Evolutionary conservation across 2,329 filamentous ascomycete genomes (phyloP).

Genomic region (Xylariaceae sp.): DNA sequence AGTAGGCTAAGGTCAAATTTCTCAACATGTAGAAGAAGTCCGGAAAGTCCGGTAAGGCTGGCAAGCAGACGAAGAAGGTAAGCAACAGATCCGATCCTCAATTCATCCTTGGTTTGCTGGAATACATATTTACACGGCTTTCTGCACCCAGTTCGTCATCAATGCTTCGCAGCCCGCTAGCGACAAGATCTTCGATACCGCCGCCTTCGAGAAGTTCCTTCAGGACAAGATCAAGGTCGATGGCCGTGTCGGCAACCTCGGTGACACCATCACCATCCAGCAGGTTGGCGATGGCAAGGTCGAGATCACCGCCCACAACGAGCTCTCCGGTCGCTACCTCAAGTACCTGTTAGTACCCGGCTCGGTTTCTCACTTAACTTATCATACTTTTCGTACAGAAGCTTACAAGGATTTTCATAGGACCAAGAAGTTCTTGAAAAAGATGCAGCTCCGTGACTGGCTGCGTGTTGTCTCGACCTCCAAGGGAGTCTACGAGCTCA

Average conservation of each 20-base stretch:
- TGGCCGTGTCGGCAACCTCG: slow-evolving; percentile 96
- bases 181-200: slow-evolving; percentile 99
- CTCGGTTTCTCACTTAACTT: neutral
- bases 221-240: slow-evolving; percentile 99
- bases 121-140: neutral
- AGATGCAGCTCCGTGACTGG: slow-evolving; percentile 99
- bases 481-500: slow-evolving; percentile 98
- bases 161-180: slow-evolving; percentile 96
- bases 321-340: slow-evolving; percentile 98
- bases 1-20: slow-evolving; percentile 91
- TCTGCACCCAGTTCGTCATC: slow-evolving; percentile 91
- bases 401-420: slow-evolving; percentile 50
- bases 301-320: slow-evolving; percentile 95
- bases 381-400: neutral
- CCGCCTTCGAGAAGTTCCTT: slow-evolving; percentile 99
- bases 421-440: slow-evolving; percentile 99
- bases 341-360: slow-evolving; percentile 88
- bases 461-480: slow-evolving; percentile 97
- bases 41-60: slow-evolving; percentile 69
- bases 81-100: slow-evolving; percentile 29
- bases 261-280: slow-evolving; percentile 87
- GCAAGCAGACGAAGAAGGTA: slow-evolving; percentile 87
- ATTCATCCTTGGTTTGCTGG: neutral
- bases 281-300: slow-evolving; percentile 96
- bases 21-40: slow-evolving; percentile 68